Conservation (phyloP, 164 flowering plant genomes). For the Cinnamomum micranthum region DNA sequence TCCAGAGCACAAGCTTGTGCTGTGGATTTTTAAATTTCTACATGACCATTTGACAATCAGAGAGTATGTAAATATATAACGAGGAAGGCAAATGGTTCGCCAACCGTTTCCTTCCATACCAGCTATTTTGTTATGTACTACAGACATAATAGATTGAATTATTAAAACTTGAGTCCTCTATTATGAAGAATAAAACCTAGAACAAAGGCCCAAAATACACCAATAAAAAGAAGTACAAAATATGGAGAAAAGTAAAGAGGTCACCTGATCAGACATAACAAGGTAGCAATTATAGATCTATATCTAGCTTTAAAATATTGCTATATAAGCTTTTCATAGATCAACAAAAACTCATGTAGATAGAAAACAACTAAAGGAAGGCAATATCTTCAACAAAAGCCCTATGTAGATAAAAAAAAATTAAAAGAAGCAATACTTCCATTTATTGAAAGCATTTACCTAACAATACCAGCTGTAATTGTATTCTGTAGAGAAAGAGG, state of each 20-base stretch:
- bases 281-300: neutral
- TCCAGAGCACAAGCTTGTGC: too few species aligned
- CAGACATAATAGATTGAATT: neutral
- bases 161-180: neutral
- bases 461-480: conserved; percentile 90
- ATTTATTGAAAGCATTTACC: conserved; percentile 32
- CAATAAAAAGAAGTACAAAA: neutral
- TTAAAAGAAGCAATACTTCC: neutral
- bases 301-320: neutral
- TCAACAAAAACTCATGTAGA: neutral
- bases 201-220: neutral
- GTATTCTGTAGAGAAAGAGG: conserved; percentile 95
- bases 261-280: neutral
- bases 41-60: too few species aligned
- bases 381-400: neutral
- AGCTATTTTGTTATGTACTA: neutral
- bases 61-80: too few species aligned
- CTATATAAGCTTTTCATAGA: neutral
- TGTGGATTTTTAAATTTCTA: neutral
- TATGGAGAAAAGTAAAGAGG: neutral
- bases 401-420: neutral
- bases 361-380: neutral
- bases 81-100: too few species aligned
- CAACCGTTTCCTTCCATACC: too few species aligned
- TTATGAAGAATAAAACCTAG: neutral